These are phyloP conservation scores for Beauveria pseudobassiana DNA, from an alignment of 2,329 filamentous ascomycete genomes.

Conservation along the genomic window DNA sequence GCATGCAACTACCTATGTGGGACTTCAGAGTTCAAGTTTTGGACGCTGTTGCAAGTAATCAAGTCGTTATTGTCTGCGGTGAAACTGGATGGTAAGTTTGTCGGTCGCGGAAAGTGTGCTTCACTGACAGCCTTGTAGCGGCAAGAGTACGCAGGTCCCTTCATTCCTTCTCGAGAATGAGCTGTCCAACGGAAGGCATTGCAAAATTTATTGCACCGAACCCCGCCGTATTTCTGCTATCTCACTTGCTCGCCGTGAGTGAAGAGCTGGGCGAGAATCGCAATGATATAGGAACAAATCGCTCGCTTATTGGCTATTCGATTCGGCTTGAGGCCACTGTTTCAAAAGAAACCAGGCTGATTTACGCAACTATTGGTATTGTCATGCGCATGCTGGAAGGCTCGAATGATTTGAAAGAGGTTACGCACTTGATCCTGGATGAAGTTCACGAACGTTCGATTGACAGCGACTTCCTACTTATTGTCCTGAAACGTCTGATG, in stretches of 20 bases:
- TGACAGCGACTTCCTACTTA: slow-evolving; percentile 91
- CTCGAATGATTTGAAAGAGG: slow-evolving; percentile 75
- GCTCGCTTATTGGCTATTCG: slow-evolving; percentile 88
- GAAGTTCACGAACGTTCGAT: slow-evolving; percentile 96
- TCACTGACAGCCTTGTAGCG: slow-evolving; percentile 37
- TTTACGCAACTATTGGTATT: slow-evolving; percentile 87
- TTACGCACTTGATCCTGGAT: slow-evolving; percentile 93
- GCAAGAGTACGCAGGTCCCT: slow-evolving; percentile 97
- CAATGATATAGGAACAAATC: slow-evolving; percentile 70
- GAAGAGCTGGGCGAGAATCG: slow-evolving; percentile 86
- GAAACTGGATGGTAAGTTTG: slow-evolving; percentile 73
- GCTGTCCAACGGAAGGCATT: slow-evolving; percentile 68
- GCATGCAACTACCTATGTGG: slow-evolving; percentile 85
- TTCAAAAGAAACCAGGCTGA: slow-evolving; percentile 69
- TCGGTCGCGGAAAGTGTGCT: not conserved
- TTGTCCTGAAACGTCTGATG: slow-evolving; percentile 81
- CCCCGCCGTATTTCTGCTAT: slow-evolving; percentile 94
- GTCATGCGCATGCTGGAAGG: slow-evolving; percentile 97
- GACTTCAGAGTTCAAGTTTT: slow-evolving; percentile 73
- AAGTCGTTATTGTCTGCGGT: slow-evolving; percentile 88
- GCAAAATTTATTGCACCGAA: slow-evolving; percentile 93
- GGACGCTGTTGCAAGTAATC: slow-evolving; percentile 66
- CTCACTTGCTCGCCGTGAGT: slow-evolving; percentile 84
- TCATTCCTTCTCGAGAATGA: slow-evolving; percentile 89
- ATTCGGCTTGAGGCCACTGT: slow-evolving; percentile 89